Base-by-base conservation (phyloP, 768 basidiomycete genomes). In the Pulveroboletus frians region DNA sequence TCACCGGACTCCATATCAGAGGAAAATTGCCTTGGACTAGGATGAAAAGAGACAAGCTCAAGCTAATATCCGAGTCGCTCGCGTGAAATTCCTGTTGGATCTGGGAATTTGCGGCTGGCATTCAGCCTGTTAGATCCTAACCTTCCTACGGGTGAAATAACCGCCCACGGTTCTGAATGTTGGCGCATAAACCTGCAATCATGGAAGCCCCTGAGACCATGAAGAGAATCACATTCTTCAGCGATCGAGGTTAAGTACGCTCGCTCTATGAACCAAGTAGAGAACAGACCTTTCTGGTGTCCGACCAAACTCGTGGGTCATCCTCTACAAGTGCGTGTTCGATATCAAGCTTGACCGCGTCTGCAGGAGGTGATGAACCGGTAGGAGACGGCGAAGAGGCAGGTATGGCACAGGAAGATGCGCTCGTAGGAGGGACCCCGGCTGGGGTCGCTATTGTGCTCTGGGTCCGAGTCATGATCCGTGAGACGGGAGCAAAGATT, bases 31-130 rank as follows among this genome's bases (percentile, higher is more conserved):
- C 89, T 65, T 91, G 90, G 3, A 84, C 54, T 3, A 85, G 70
- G 46, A 90, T 85, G 64, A 83, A 91, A 11, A 88, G 51, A 0
- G 88, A 84, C 17, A 90, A 66, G 50, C 77, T 84, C 62, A 80
- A 70, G 42, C 85, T 84, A 50, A 92, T 83, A 47, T 85, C 72
- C 1, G 74, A 69, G 30, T 76, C 70, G 0, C 79, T 79, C 3
- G 87, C 81, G 31, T 77, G 76, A 18, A 92, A 71, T 10, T 86
- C 73, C 4, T 63, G 58, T 57, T 86, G 74, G 66, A 89, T 84
- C 47, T 81, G 69, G 17, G 77, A 67, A 26, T 88, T 84, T 7
- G 86, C 82, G 27, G 88, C 87, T 90, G 48, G 5, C 7, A 4
- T 35, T 26, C 4, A 20, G 7, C 17, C 11, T 6, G 37, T 61